Conservation (phyloP, 495 filamentous ascomycete species). For the Neurospora sp. region DNA sequence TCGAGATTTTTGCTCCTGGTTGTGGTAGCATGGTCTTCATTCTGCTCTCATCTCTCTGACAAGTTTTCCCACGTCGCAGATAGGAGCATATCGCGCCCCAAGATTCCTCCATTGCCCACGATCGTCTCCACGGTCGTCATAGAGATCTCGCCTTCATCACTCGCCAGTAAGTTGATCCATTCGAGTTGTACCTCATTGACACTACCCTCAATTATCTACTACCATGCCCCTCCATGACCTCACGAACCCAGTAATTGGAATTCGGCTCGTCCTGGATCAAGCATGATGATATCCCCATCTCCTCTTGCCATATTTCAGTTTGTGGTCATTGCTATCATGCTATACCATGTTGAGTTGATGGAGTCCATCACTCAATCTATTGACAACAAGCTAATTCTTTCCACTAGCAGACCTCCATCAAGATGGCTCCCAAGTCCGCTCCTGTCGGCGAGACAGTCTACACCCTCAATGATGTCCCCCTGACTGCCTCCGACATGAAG, state of each 20-base stretch:
- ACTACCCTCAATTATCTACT: neutral
- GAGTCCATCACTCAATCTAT: neutral
- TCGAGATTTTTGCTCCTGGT: neutral
- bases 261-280: neutral
- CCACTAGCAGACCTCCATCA: neutral
- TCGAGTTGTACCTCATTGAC: neutral
- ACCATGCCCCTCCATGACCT: neutral
- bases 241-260: neutral
- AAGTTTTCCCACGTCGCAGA: neutral
- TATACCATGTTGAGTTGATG: neutral
- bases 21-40: neutral
- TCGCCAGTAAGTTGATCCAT: neutral
- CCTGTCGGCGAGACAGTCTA: neutral
- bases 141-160: neutral
- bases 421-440: neutral
- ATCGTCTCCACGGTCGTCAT: neutral
- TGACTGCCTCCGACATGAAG: neutral
- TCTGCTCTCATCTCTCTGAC: neutral
- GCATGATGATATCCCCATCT: neutral
- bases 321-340: neutral
- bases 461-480: neutral
- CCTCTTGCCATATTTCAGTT: neutral
- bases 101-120: neutral
- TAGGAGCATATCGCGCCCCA: neutral
- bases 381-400: neutral